These are phyloP conservation scores for Lipomyces anomalus DNA, from an alignment of 805 yeast species.

Conservation along the genomic window DNA sequence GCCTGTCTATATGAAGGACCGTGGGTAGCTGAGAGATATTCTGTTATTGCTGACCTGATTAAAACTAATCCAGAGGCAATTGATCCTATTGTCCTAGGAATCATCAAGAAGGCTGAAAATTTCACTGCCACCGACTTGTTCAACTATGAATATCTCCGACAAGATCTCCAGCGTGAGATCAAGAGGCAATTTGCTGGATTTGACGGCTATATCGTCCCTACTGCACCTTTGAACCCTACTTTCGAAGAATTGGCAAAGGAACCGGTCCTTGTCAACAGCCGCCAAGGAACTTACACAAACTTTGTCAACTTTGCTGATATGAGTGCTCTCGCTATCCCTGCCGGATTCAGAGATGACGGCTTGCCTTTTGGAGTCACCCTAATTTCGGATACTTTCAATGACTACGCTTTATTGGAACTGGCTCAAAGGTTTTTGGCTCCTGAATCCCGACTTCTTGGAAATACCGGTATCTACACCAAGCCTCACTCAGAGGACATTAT, in stretches of 20 bases:
- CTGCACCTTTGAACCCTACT: conserved; percentile 89
- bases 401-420: conserved; percentile 78
- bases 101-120: conserved; percentile 71
- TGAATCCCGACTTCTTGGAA: conserved; percentile 54
- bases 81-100: conserved; percentile 76
- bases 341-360: conserved; percentile 82
- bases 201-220: conserved; percentile 83
- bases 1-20: conserved; percentile 90
- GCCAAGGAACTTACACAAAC: conserved; percentile 97
- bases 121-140: conserved; percentile 79
- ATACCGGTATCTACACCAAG: conserved; percentile 37
- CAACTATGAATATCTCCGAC: conserved; percentile 80
- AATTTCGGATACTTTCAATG: conserved; percentile 75
- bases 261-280: conserved; percentile 77
- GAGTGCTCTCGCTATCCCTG: conserved; percentile 87
- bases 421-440: conserved; percentile 61
- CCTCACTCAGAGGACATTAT: conserved; percentile 39
- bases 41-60: conserved; percentile 68
- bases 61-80: conserved; percentile 67
- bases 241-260: conserved; percentile 65
- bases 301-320: conserved; percentile 91
- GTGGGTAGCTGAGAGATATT: conserved; percentile 96
- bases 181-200: conserved; percentile 48
- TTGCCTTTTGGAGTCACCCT: conserved; percentile 88
- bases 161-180: conserved; percentile 65